A percentile compares a stretch with the other conserved stretches of the same genome.
Evolutionary conservation across 495 filamentous ascomycete species (phyloP).

Genomic region (Daldinia childiae): DNA sequence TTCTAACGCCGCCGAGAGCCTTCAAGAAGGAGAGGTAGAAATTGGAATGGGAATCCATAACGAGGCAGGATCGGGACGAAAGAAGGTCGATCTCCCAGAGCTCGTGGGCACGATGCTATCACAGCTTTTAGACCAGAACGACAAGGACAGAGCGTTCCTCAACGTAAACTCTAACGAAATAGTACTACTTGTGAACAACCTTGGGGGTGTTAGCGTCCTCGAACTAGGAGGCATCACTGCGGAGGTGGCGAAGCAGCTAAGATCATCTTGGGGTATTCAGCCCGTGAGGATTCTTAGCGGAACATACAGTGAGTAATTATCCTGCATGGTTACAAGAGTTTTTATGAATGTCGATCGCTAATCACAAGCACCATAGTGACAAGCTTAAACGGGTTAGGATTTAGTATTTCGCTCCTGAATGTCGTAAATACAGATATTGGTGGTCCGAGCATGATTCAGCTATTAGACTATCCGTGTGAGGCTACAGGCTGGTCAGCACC

Average conservation of each 20-base stretch:
- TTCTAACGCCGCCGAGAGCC: slow-evolving; percentile 56
- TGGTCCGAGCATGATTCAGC: slow-evolving; percentile 80
- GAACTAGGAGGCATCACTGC: slow-evolving; percentile 89
- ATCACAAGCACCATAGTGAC: slow-evolving; percentile 67
- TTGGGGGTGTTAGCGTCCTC: slow-evolving; percentile 88
- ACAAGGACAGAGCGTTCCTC: slow-evolving; percentile 84
- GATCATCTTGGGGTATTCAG: slow-evolving; percentile 71
- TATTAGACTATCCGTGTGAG: slow-evolving; percentile 86
- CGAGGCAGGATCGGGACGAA: slow-evolving; percentile 84
- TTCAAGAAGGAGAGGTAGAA: slow-evolving; percentile 80
- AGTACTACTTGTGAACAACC: slow-evolving; percentile 89
- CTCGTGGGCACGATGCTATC: slow-evolving; percentile 81
- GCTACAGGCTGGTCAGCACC: slow-evolving; percentile 85
- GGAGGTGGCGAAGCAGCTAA: slow-evolving; percentile 86
- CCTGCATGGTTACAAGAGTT: neutral
- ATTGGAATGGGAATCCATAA: slow-evolving; percentile 99
- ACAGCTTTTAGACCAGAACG: slow-evolving; percentile 80
- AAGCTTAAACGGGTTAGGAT: slow-evolving; percentile 90
- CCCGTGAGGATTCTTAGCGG: slow-evolving; percentile 74
- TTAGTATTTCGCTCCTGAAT: slow-evolving; percentile 87
- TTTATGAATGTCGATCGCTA: slow-evolving; percentile 28
- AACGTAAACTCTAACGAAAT: slow-evolving; percentile 70
- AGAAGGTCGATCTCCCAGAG: slow-evolving; percentile 69
- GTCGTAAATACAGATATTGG: slow-evolving; percentile 82
- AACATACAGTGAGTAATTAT: slow-evolving; percentile 59